Evolutionary conservation across 208 protist species (phyloP).

Genomic region (Leishmania amazonensis): DNA sequence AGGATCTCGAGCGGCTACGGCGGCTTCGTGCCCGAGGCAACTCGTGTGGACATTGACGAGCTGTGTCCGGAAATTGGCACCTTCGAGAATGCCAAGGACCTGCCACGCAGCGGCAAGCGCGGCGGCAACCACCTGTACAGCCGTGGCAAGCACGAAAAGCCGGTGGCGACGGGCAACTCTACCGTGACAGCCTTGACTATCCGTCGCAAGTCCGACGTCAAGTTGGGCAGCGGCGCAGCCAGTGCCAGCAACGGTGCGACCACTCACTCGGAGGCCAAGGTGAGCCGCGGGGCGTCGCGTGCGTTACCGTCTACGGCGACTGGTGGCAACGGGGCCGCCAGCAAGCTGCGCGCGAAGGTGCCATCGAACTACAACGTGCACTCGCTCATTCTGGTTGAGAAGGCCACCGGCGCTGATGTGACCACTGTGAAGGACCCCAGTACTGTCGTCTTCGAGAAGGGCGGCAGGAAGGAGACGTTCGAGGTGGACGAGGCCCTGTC

Average conservation of each 20-base stretch:
- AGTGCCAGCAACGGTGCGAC: neutral
- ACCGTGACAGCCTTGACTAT: constrained; percentile 48
- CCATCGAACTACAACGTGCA: constrained; percentile 81
- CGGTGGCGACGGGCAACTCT: constrained; percentile 41
- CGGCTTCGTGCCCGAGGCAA: constrained; percentile 41
- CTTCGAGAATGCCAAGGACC: constrained; percentile 46
- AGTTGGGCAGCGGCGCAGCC: neutral
- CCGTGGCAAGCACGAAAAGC: constrained; percentile 53
- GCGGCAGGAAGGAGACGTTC: constrained; percentile 75
- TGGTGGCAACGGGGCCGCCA: constrained; percentile 12
- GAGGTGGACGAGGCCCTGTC: constrained; percentile 69
- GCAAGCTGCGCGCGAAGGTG: constrained; percentile 50
- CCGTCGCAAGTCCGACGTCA: constrained; percentile 37
- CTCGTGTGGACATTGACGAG: constrained; percentile 31
- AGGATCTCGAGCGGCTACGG: constrained; percentile 42
- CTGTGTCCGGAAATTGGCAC: constrained; percentile 62
- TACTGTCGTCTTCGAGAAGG: constrained; percentile 54
- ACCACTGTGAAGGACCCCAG: constrained; percentile 54
- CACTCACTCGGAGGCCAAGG: neutral
- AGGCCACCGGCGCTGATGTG: constrained; percentile 11
- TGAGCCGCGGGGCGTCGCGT: neutral
- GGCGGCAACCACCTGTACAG: constrained; percentile 70
- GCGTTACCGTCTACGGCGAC: constrained; percentile 10
- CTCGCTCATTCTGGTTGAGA: constrained; percentile 67
- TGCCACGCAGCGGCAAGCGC: constrained; percentile 69